Base-by-base conservation (phyloP, 257 asterid species). In the Solanum neorickii region DNA sequence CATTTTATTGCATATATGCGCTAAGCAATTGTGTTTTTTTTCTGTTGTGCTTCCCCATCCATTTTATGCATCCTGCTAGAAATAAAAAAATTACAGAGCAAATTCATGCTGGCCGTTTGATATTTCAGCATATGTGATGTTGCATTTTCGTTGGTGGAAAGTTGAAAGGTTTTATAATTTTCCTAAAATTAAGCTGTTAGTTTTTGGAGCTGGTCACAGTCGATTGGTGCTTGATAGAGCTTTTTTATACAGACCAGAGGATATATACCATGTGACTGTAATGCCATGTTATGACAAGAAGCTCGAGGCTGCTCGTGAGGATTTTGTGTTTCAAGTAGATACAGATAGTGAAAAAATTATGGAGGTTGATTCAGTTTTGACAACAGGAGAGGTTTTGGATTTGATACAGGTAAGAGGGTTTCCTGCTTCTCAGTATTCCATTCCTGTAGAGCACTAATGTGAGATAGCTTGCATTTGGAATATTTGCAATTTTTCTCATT, bases 211-310 rank as follows among this genome's bases (percentile, higher is more conserved):
- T 69, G 46, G 39, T 70, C 44, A 66, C 39, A 33, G 73, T 72
- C 20, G n/a, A 47, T 47, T 47, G 44, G 68, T 80, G 85, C 68
- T 49, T 49, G 85, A 73, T 31, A 47, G 35, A 72, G 20, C 68
- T 35, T 56, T 33, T 37, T 47, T 86, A 49, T 52, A 83, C 95
- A 96, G 99, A 90, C 91, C 98, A 46, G 98, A 94, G 88, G 99
- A 97, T 72, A 90, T 97, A 89, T 95, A 95, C 91, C 99, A 97
- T 90, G 99, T 95, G 82, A 94, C 99, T 6, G 94, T 97, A 91
- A 97, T 97, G 99, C 99, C 99, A 42, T 97, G 99, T 91, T 96
- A 97, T 91, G 99, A 97, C 92, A 97, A 97, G 92, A 97, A 97
- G 89, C 99, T 97, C 29, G 99, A 97, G 92, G 99, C 99, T 89